These are phyloP conservation scores for Aspergillus versicolor DNA, from an alignment of 2,329 filamentous ascomycete genomes.

Conservation along the genomic window DNA sequence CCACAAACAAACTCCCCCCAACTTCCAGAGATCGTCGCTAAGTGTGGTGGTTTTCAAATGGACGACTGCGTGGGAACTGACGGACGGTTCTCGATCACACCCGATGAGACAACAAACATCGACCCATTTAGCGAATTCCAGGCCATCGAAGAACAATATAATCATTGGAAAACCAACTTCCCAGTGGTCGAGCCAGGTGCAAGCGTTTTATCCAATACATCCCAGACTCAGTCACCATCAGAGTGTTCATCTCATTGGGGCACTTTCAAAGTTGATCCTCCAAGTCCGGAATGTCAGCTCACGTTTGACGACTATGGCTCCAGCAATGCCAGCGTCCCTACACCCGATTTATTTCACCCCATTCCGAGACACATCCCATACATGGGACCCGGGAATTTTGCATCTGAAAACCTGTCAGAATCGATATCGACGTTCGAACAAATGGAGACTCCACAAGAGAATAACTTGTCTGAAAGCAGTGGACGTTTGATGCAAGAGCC, in stretches of 20 bases:
- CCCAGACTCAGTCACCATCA: slow-evolving; percentile 5
- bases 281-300: background rate
- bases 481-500: background rate
- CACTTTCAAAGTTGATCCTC: background rate
- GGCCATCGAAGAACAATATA: slow-evolving; percentile 1
- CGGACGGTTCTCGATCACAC: background rate
- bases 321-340: background rate
- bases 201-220: background rate
- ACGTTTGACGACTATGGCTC: background rate
- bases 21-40: background rate
- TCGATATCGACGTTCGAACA: slow-evolving; percentile 5
- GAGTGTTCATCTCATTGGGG: background rate
- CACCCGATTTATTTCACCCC: slow-evolving; percentile 14
- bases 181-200: slow-evolving; percentile 2
- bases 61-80: slow-evolving; percentile 2
- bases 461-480: background rate
- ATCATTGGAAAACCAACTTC: slow-evolving; percentile 9
- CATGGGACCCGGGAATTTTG: slow-evolving; percentile 10
- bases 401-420: slow-evolving; percentile 12
- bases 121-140: background rate
- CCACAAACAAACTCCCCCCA: background rate
- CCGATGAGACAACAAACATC: slow-evolving; percentile 8
- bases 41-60: slow-evolving; percentile 5
- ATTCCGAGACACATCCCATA: slow-evolving; percentile 5
- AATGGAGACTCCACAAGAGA: background rate